A percentile compares a stretch with the other conserved stretches of the same genome.
Conservation (phyloP, 176 grass and related monocot species). For the Musa troglodytarum region DNA sequence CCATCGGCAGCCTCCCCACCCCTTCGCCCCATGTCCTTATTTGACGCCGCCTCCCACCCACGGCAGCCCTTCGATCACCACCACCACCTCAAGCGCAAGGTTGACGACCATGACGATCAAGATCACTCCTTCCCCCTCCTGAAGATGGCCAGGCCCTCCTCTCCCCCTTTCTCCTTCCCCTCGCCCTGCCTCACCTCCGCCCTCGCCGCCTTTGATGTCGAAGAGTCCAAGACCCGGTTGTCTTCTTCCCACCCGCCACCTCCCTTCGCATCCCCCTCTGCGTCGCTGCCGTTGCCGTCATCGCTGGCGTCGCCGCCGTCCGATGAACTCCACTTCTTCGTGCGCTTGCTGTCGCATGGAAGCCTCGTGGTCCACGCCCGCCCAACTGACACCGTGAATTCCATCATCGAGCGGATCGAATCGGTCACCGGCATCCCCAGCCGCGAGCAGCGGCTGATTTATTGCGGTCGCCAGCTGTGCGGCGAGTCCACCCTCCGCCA, state of each 20-base stretch:
- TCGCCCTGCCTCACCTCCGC: no score
- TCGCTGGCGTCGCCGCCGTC: neutral
- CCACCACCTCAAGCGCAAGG: neutral
- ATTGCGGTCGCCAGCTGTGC: constrained; percentile 61
- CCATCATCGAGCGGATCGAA: constrained; percentile 33
- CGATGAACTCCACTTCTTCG: constrained; percentile 58
- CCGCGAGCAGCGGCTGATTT: constrained; percentile 56
- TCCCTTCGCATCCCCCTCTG: no score
- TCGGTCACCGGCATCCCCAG: constrained; percentile 18
- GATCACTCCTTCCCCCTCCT: neutral
- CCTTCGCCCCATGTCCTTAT: neutral
- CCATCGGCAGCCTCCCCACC: neutral
- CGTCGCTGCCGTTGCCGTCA: no score
- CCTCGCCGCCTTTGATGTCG: no score
- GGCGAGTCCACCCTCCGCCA: constrained; percentile 45
- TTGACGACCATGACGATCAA: constrained; percentile 1
- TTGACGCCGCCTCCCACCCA: no score
- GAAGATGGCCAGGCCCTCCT: neutral
- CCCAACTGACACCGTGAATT: constrained; percentile 43
- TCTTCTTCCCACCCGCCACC: no score
- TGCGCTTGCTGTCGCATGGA: constrained; percentile 51
- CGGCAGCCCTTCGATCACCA: no score
- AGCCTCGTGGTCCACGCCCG: constrained; percentile 64
- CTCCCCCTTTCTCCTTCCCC: neutral
- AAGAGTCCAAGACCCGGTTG: no score